These are phyloP conservation scores for Thermochaetoides thermophila DNA, from an alignment of 495 filamentous ascomycete genomes.

Conservation along the genomic window DNA sequence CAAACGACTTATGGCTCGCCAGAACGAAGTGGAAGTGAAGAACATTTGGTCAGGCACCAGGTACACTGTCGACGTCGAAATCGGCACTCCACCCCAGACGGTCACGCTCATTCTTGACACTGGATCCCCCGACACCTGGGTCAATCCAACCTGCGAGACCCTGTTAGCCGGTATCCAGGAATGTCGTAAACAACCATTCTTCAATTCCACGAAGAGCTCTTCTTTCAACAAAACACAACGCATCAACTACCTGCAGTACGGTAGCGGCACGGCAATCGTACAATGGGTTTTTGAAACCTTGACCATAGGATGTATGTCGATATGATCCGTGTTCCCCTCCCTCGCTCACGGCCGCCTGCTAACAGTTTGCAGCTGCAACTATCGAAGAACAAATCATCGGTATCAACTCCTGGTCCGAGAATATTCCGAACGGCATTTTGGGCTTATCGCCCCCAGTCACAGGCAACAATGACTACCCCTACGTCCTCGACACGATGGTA, in stretches of 20 bases:
- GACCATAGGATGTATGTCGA: conserved; percentile 20
- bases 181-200: conserved; percentile 18
- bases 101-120: conserved; percentile 27
- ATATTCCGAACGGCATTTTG: conserved; percentile 49
- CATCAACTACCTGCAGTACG: conserved; percentile 22
- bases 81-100: conserved; percentile 14
- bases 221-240: conserved; percentile 13
- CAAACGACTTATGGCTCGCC: too few species aligned
- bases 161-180: conserved; percentile 11
- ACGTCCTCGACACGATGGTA: conserved; percentile 51
- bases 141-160: conserved; percentile 24
- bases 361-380: conserved; percentile 12
- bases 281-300: conserved; percentile 29
- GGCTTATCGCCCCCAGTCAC: conserved; percentile 47
- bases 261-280: conserved; percentile 24
- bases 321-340: not conserved
- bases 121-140: conserved; percentile 30
- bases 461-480: conserved; percentile 41
- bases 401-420: conserved; percentile 19
- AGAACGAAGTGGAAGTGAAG: conserved; percentile 4
- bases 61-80: conserved; percentile 7
- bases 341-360: not conserved
- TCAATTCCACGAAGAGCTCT: conserved; percentile 18
- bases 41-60: conserved; percentile 7
- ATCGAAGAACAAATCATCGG: conserved; percentile 28